phyloP scores from a whole-genome alignment of 352 stramenopile genomes.

The Globisporangium paddicum region DNA sequence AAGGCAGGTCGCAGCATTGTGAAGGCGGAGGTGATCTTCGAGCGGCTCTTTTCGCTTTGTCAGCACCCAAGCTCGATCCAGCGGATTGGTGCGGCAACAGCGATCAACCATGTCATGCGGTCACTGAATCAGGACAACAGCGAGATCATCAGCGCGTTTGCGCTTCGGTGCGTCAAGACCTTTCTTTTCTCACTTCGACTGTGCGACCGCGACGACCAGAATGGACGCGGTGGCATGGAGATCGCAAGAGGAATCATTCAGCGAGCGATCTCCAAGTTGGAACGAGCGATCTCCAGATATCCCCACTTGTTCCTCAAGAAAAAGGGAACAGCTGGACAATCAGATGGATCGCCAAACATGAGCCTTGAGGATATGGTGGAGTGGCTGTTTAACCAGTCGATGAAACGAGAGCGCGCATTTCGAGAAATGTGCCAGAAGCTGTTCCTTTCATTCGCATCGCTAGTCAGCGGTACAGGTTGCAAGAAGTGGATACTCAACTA shows the following conservation, averaged over 20 bases:
- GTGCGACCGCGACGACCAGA: slow-evolving; percentile 37
- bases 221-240: slow-evolving; percentile 25
- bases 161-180: slow-evolving; percentile 58
- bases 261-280: slow-evolving; percentile 54
- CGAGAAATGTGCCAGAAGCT: slow-evolving; percentile 34
- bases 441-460: slow-evolving; percentile 39
- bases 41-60: slow-evolving; percentile 70
- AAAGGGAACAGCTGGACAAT: not conserved
- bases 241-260: slow-evolving; percentile 55
- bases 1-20: slow-evolving; percentile 6
- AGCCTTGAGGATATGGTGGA: slow-evolving; percentile 14
- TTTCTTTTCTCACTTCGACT: slow-evolving; percentile 62
- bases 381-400: slow-evolving; percentile 39
- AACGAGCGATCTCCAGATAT: slow-evolving; percentile 48
- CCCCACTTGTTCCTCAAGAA: slow-evolving; percentile 37
- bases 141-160: slow-evolving; percentile 44
- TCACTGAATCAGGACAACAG: slow-evolving; percentile 56
- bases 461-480: slow-evolving; percentile 31
- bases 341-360: slow-evolving; percentile 18
- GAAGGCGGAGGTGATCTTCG: slow-evolving; percentile 51
- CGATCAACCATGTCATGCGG: slow-evolving; percentile 67
- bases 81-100: slow-evolving; percentile 55
- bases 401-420: slow-evolving; percentile 31
- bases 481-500: slow-evolving; percentile 57
- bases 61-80: slow-evolving; percentile 53